Evolutionary conservation across 2,329 filamentous ascomycete species (phyloP), one percentile per base, ranked within the genome.

Genomic region (Colletotrichum destructivum): DNA sequence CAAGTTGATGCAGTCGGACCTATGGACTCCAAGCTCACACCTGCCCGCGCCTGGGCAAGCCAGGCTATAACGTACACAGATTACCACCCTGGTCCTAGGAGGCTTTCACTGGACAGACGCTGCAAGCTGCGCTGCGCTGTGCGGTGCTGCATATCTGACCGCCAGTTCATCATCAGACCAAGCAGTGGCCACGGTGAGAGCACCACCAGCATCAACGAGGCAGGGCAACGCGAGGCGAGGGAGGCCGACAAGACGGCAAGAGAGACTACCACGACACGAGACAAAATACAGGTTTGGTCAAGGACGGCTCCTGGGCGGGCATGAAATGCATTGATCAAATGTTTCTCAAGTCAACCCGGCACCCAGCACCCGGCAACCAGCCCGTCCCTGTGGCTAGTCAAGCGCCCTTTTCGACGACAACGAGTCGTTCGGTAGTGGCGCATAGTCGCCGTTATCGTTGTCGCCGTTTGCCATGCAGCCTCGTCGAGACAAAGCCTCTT

Each of bases 101-200:
- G 26, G 31, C 52, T 69, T 62, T 63, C 26, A 44, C 69, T 54
- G 69, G 57, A 62, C 59, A 63, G 65, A 63, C 59, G 69, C 66
- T 75, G 75, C 75, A 75, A 76, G 75, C 75, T 74, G 73, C 55
- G 55, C 71, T 74, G 75, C 73, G 51, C 73, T 79, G 79, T 55
- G 31, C 52, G 52, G 31, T 55, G 52, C 52, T 55, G 52, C 78
- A 80, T 78, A 79, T 77, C 79, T 86, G 84, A 86, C 84, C 85
- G 85, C 85, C 84, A 86, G 82, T 86, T 86, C 82, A 82, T 82
- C 80, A 78, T 73, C 74, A 76, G 75, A 71, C 72, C 59, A 59
- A 62, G 52, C 26, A 31, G 26, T 31, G 57, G 59, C 62, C 71
- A 67, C 60, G 31, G 67, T 62, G 44, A 71, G 44, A 55, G 9